A percentile compares a stretch with the other conserved stretches of the same genome.
Conservation (phyloP, 352 stramenopile genomes). For the Phytophthora idaei region DNA sequence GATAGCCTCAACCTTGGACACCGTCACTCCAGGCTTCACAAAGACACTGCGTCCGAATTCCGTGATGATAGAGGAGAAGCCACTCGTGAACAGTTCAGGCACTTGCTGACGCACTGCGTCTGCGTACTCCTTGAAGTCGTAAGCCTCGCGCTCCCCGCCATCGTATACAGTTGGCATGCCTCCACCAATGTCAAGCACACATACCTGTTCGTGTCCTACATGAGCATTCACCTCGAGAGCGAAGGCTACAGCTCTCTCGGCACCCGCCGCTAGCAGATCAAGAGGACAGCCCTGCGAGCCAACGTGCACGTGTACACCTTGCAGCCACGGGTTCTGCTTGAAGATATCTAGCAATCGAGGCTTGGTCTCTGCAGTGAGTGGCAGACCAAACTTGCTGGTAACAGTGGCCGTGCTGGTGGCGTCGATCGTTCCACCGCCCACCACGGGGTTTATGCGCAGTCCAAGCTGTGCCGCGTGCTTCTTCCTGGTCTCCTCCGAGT, state of each 20-base stretch:
- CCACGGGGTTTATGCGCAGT: constrained; percentile 92
- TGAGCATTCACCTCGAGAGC: constrained; percentile 75
- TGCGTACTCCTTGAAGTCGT: constrained; percentile 87
- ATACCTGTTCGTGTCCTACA: constrained; percentile 67
- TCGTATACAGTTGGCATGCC: constrained; percentile 91
- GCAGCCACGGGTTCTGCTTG: constrained; percentile 80
- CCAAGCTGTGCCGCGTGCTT: constrained; percentile 72
- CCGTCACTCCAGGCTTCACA: constrained; percentile 86
- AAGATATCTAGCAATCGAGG: constrained; percentile 63
- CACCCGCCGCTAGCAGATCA: constrained; percentile 81
- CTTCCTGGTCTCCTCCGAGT: constrained; percentile 21
- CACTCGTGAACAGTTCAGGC: constrained; percentile 85
- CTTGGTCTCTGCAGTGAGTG: constrained; percentile 62
- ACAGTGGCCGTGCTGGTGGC: constrained; percentile 86
- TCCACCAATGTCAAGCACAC: constrained; percentile 91
- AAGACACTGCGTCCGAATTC: constrained; percentile 92
- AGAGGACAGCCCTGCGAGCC: constrained; percentile 88
- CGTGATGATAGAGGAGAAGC: constrained; percentile 86
- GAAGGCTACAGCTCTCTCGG: constrained; percentile 76
- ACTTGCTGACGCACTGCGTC: constrained; percentile 63
- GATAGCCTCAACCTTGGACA: constrained; percentile 89
- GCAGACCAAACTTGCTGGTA: constrained; percentile 92
- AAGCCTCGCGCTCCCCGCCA: constrained; percentile 62
- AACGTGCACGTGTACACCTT: constrained; percentile 90
- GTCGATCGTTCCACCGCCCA: constrained; percentile 88